phyloP scores from a whole-genome alignment of 148 eudicot genomes.

The Cornus suecica region DNA sequence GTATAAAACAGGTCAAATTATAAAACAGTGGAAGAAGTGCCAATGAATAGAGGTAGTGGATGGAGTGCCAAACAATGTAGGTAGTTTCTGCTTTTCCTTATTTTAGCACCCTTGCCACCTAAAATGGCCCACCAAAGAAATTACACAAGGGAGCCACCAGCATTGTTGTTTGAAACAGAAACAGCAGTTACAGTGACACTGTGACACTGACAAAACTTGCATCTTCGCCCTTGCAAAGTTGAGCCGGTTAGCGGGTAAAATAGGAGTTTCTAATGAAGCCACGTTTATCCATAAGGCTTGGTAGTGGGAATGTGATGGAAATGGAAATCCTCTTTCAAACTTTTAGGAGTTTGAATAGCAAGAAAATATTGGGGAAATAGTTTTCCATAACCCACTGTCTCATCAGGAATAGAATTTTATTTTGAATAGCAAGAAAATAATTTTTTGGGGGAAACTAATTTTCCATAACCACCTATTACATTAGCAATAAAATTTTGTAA shows the following conservation, averaged over 20 bases:
- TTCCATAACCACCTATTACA: no score
- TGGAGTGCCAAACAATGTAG: neutral
- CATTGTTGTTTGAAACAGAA: neutral
- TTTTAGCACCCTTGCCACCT: neutral
- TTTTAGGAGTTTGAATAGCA: no score
- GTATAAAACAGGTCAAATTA: no score
- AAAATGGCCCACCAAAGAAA: neutral
- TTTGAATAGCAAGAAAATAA: no score
- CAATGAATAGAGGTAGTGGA: neutral
- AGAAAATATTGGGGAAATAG: no score
- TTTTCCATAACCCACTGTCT: no score
- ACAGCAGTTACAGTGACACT: neutral
- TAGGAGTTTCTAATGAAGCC: neutral
- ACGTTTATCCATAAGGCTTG: neutral
- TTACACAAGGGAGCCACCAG: neutral
- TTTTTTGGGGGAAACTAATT: no score
- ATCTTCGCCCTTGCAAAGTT: neutral
- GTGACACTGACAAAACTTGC: neutral
- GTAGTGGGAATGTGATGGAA: no score
- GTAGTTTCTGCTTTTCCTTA: neutral
- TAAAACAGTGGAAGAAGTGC: neutral
- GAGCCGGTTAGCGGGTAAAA: neutral
- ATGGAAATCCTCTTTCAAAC: no score
- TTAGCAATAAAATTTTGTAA: no score
- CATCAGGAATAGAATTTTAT: no score